These are phyloP conservation scores for Lactarius evosmus DNA, from an alignment of 768 basidiomycete species.

Conservation along the genomic window DNA sequence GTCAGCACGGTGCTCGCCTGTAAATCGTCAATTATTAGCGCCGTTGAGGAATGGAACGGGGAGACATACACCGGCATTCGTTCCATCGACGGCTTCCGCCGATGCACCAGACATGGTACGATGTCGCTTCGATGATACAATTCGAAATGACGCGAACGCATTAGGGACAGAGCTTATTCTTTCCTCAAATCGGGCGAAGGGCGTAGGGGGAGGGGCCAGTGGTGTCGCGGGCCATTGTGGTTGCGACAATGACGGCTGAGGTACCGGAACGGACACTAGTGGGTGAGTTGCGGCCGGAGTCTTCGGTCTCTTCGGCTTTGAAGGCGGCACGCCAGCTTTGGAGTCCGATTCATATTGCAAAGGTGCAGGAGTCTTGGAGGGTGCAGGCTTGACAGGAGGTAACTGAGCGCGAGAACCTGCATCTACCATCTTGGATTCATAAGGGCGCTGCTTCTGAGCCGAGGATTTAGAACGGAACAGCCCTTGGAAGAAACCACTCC, in stretches of 20 bases:
- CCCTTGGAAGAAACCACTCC: slow-evolving; percentile 26
- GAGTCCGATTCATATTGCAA: slow-evolving; percentile 24
- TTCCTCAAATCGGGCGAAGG: slow-evolving; percentile 7
- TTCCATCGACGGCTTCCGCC: slow-evolving; percentile 75
- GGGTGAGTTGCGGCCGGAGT: neutral
- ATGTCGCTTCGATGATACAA: slow-evolving; percentile 55
- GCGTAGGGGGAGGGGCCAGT: slow-evolving; percentile 5
- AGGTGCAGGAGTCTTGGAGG: slow-evolving; percentile 8
- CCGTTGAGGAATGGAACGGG: slow-evolving; percentile 2
- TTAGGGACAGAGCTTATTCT: slow-evolving; percentile 42
- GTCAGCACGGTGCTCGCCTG: slow-evolving; percentile 71
- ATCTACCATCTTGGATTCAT: slow-evolving; percentile 9
- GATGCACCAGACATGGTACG: slow-evolving; percentile 72
- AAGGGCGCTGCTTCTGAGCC: slow-evolving; percentile 21
- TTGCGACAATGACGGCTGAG: neutral
- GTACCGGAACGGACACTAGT: neutral
- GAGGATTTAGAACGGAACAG: slow-evolving; percentile 28
- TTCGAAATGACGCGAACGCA: slow-evolving; percentile 61
- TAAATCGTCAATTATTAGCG: slow-evolving; percentile 5
- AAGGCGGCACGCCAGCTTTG: slow-evolving; percentile 8
- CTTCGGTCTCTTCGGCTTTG: slow-evolving; percentile 15
- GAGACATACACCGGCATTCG: slow-evolving; percentile 53
- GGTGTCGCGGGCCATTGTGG: neutral
- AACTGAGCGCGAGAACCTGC: slow-evolving; percentile 9
- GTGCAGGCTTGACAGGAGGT: slow-evolving; percentile 11